These are phyloP conservation scores for Citrus maxima DNA, from an alignment of 345 rosid species.

Conservation along the genomic window DNA sequence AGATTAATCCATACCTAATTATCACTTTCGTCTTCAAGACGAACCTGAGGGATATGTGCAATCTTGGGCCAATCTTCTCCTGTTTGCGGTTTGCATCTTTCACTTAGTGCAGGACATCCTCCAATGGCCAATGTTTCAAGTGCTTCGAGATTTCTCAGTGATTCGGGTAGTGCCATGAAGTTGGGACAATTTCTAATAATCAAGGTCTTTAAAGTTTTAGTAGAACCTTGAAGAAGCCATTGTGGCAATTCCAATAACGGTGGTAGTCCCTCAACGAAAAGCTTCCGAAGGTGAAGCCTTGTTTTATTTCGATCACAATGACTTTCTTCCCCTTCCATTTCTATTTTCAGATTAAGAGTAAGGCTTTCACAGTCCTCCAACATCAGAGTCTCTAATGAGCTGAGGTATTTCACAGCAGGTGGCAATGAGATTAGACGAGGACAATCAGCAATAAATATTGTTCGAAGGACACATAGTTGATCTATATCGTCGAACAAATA, in stretches of 20 bases:
- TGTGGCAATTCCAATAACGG: constrained; percentile 17
- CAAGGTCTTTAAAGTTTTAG: constrained; percentile 8
- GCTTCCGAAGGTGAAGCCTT: constrained; percentile 9
- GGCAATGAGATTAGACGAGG: constrained; percentile 19
- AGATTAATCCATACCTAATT: too few species aligned
- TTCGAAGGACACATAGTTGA: constrained; percentile 15
- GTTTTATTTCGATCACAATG: too few species aligned
- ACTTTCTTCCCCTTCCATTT: neutral
- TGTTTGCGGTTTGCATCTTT: too few species aligned
- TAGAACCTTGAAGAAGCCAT: constrained; percentile 27
- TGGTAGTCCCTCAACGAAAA: constrained; percentile 12
- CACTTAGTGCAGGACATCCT: neutral
- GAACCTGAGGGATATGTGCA: neutral
- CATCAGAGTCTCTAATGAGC: constrained; percentile 14
- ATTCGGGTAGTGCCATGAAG: constrained; percentile 15
- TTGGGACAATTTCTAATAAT: neutral
- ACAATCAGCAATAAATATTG: constrained; percentile 2
- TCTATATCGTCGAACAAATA: constrained; percentile 12
- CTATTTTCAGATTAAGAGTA: neutral
- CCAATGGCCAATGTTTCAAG: constrained; percentile 10
- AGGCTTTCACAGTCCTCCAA: constrained; percentile 11
- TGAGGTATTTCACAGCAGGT: neutral
- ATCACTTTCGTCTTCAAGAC: neutral
- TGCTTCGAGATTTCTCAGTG: constrained; percentile 9
- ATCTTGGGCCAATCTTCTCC: neutral